phyloP scores from a whole-genome alignment of 192 early-diverging fungal genomes.

The Coemansia furcata region DNA sequence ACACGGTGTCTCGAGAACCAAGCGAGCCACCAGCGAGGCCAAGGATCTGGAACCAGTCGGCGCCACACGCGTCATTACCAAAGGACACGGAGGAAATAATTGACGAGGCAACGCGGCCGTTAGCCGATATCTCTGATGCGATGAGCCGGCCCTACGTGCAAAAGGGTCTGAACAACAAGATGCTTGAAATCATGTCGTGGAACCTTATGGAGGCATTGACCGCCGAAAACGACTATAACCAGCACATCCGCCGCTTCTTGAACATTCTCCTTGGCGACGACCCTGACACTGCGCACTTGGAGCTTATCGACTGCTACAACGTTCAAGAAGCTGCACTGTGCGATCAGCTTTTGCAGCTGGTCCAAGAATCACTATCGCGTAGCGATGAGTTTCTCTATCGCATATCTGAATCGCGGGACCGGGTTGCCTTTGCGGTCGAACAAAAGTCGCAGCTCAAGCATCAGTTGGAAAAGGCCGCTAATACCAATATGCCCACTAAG shows the following conservation, averaged over 20 bases:
- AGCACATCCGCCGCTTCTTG: conserved; percentile 51
- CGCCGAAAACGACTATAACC: conserved; percentile 49
- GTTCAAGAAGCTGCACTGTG: conserved; percentile 27
- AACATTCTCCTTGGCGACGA: conserved; percentile 49
- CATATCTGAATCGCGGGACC: conserved; percentile 40
- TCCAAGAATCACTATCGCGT: conserved; percentile 44
- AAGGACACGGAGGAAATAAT: conserved; percentile 44
- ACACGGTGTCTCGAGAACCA: neutral
- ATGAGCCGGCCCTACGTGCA: conserved; percentile 40
- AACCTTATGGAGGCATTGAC: conserved; percentile 43
- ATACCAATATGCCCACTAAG: neutral
- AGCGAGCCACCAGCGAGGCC: neutral
- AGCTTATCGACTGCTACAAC: conserved; percentile 36
- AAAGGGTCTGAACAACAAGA: conserved; percentile 42
- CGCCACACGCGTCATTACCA: conserved; percentile 32
- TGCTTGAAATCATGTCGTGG: conserved; percentile 50
- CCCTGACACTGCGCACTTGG: conserved; percentile 42
- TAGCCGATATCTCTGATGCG: conserved; percentile 35
- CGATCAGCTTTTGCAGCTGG: conserved; percentile 45
- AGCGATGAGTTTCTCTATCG: conserved; percentile 51
- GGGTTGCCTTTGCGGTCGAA: conserved; percentile 41
- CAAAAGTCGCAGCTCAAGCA: conserved; percentile 39
- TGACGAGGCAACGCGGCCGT: conserved; percentile 37
- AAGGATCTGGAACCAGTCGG: conserved; percentile 17
- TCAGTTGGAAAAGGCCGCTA: conserved; percentile 29